Base-by-base conservation (phyloP, 2,329 filamentous ascomycete genomes). In the Cordyceps fumosorosea region DNA sequence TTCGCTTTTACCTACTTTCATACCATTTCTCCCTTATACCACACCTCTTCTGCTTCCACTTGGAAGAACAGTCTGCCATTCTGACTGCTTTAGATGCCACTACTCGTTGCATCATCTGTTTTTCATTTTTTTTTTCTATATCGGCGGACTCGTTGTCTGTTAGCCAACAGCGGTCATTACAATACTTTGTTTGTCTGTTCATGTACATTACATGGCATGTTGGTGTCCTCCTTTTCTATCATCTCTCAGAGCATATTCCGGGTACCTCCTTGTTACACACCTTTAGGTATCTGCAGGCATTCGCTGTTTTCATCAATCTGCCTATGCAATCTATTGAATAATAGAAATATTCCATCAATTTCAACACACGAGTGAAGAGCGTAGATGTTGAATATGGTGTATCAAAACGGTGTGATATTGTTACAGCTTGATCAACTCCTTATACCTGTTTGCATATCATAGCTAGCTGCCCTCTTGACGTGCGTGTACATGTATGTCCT, bases 351-450 rank as follows among this genome's bases (percentile, higher is more conserved):
- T 50, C 32, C 18, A 40, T 10, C 3, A 18, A 42, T 40, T 10
- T 10, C 6, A 44, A 8, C 4, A 16, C 51, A 40, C 32, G 7
- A 1, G n/a, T 22, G 8, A 37, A 53, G 20, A 12, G 29, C 32
- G 14, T 24, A 6, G 8, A 20, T n/a, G 1, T 44, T 2, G 11
- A 24, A 22, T 16, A 10, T 20, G 11, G 16, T 22, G 32, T 22
- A 22, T 37, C 14, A 10, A 40, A 8, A 20, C 4, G 20, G 44
- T 26, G 47, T 58, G 53, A 57, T 63, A 52, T 63, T 60, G 52
- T 59, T 63, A 63, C 56, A 63, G 24, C 54, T 62, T 42, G 37
- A 24, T 54, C n/a, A 29, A 48, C 61, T 29, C 34, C 48, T 44
- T 48, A 47, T 55, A 50, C 34, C 40, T 62, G 50, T 48, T 22